phyloP scores from a whole-genome alignment of 345 rosid genomes.

The Hibiscus mutabilis region DNA sequence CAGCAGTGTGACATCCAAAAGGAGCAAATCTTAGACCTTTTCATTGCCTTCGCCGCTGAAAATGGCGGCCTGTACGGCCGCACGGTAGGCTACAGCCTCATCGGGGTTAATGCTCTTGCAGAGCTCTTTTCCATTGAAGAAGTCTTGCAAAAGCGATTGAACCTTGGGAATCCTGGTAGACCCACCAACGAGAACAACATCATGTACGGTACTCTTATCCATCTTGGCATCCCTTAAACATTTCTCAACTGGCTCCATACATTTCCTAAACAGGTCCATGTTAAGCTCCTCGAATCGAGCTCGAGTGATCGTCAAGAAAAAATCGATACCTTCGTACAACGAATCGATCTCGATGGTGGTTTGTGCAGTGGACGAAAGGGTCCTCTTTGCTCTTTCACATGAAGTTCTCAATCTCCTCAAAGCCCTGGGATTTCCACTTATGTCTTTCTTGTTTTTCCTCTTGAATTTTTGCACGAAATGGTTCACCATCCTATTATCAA shows the following conservation, averaged over 20 bases:
- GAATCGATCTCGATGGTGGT: constrained; percentile 55
- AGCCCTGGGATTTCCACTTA: constrained; percentile 45
- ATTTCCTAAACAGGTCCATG: constrained; percentile 46
- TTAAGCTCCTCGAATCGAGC: constrained; percentile 47
- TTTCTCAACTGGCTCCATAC: constrained; percentile 51
- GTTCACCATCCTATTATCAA: constrained; percentile 53
- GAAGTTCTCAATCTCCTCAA: constrained; percentile 35
- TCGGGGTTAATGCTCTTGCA: constrained; percentile 16
- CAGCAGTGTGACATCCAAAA: constrained; percentile 50
- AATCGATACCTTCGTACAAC: constrained; percentile 43
- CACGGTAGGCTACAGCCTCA: constrained; percentile 66
- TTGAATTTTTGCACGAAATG: constrained; percentile 56
- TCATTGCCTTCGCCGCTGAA: constrained; percentile 62
- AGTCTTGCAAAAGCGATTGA: constrained; percentile 13
- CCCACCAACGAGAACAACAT: constrained; percentile 55
- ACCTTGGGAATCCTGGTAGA: constrained; percentile 53
- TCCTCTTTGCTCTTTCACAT: constrained; percentile 33
- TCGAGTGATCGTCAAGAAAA: constrained; percentile 44
- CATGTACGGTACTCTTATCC: constrained; percentile 42
- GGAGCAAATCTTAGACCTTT: constrained; percentile 57
- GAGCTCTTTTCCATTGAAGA: constrained; percentile 15
- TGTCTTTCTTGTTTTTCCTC: constrained; percentile 53
- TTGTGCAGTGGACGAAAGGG: constrained; percentile 30
- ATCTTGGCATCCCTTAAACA: constrained; percentile 49
- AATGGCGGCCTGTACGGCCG: constrained; percentile 64